Evolutionary conservation across 177 flowering plant species (phyloP).

Genomic region (Vitis hybrid): DNA sequence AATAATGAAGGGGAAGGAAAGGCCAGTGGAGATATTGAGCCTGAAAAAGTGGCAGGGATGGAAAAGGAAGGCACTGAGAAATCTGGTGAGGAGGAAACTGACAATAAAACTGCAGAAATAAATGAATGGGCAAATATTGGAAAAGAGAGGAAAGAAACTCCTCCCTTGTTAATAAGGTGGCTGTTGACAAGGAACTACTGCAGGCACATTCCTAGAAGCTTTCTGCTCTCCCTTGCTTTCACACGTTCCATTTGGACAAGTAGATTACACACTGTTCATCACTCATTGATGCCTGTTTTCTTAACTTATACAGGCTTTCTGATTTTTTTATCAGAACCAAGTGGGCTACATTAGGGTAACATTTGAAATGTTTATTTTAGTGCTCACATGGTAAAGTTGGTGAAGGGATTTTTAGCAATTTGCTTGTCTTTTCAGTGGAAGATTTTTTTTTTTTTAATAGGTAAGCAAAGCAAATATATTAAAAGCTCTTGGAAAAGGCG

Average conservation of each 20-base stretch:
- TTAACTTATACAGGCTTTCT: constrained; percentile 70
- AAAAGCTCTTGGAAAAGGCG: too few species aligned
- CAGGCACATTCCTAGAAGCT: constrained; percentile 40
- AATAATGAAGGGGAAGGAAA: constrained; percentile 28
- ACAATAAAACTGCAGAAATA: constrained; percentile 20
- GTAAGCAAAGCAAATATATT: too few species aligned
- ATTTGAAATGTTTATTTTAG: neutral
- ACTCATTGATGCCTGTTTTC: neutral
- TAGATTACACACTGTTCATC: neutral
- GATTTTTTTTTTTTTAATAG: constrained; percentile 14
- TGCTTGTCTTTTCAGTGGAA: constrained; percentile 60
- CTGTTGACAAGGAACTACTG: constrained; percentile 68
- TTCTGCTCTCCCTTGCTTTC: constrained; percentile 23
- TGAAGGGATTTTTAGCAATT: too few species aligned
- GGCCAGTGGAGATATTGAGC: constrained; percentile 24
- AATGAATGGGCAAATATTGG: constrained; percentile 30
- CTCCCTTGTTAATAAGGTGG: constrained; percentile 27
- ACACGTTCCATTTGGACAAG: neutral
- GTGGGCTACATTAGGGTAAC: constrained; percentile 82
- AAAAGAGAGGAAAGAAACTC: constrained; percentile 26
- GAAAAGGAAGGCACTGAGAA: constrained; percentile 29
- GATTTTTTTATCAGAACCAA: constrained; percentile 85
- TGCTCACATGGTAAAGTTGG: neutral
- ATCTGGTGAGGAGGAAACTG: constrained; percentile 16
- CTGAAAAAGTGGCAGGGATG: constrained; percentile 24